Percentiles rank a stretch among this genome's conserved stretches.
These are phyloP conservation scores for Phoma sp. DNA, from an alignment of 2,329 filamentous ascomycete genomes.

Conservation along the genomic window DNA sequence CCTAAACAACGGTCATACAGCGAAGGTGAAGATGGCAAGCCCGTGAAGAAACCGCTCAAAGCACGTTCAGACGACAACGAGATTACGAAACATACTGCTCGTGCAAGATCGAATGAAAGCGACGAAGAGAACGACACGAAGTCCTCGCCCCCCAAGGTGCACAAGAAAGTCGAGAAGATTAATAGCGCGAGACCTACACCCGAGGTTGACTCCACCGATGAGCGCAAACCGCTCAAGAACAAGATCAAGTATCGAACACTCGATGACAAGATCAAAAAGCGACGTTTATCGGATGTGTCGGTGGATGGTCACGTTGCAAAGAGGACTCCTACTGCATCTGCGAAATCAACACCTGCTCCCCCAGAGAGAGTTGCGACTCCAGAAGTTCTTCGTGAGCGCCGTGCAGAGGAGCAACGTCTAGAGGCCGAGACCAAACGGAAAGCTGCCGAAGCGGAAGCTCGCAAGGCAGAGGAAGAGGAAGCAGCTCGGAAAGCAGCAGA, in stretches of 20 bases:
- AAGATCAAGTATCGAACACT: constrained; percentile 41
- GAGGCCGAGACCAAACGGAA: constrained; percentile 36
- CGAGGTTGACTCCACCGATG: constrained; percentile 44
- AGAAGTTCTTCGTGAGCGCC: constrained; percentile 40
- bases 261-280: constrained; percentile 43
- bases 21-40: constrained; percentile 43
- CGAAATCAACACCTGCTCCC: constrained; percentile 44
- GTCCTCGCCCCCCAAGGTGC: constrained; percentile 33
- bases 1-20: constrained; percentile 42
- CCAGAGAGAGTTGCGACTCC: constrained; percentile 43
- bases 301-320: constrained; percentile 38
- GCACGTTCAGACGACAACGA: constrained; percentile 40
- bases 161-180: constrained; percentile 33
- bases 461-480: constrained; percentile 37
- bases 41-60: constrained; percentile 41
- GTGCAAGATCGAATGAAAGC: constrained; percentile 38
- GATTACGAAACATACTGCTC: constrained; percentile 28
- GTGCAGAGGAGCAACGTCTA: constrained; percentile 42
- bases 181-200: constrained; percentile 40
- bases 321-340: constrained; percentile 42
- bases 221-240: constrained; percentile 39
- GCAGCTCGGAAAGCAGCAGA: constrained; percentile 37
- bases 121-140: constrained; percentile 37
- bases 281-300: constrained; percentile 40
- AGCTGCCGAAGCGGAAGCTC: constrained; percentile 33